These are phyloP conservation scores for Thielaviopsis punctulata DNA, from an alignment of 2,329 filamentous ascomycete species.

Conservation along the genomic window DNA sequence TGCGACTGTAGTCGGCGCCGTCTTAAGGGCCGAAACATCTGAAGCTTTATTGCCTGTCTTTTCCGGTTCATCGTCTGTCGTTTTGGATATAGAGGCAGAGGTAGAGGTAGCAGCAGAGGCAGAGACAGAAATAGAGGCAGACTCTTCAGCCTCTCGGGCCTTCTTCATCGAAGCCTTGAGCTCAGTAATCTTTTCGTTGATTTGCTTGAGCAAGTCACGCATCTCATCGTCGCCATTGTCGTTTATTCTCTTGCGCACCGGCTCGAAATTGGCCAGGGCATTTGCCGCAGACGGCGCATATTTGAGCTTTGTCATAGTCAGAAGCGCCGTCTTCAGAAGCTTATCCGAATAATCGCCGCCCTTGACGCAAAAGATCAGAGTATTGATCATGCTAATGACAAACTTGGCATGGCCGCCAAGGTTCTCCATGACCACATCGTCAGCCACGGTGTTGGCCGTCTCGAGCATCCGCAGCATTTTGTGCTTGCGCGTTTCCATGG, in stretches of 20 bases:
- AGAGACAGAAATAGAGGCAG: conserved; percentile 9
- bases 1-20: not conserved
- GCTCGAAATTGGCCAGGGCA: conserved; percentile 35
- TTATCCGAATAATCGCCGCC: conserved; percentile 34
- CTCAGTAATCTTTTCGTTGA: conserved; percentile 20
- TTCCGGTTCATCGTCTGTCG: not conserved
- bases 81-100: conserved; percentile 15
- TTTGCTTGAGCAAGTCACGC: conserved; percentile 41
- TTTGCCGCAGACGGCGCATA: conserved; percentile 37
- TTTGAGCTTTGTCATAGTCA: conserved; percentile 45
- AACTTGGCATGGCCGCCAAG: conserved; percentile 40
- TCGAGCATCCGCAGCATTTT: conserved; percentile 34
- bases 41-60: not conserved
- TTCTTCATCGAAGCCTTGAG: conserved; percentile 24
- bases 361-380: conserved; percentile 36
- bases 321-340: conserved; percentile 36
- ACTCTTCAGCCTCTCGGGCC: conserved; percentile 17
- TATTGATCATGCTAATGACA: conserved; percentile 35
- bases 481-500: conserved; percentile 27
- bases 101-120: conserved; percentile 12
- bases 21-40: not conserved
- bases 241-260: conserved; percentile 43
- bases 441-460: conserved; percentile 35
- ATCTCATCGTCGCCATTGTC: conserved; percentile 49
- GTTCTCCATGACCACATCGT: conserved; percentile 38